Conservation (phyloP, 371 early-diverging fungal species). For the Batkoa obscura region DNA sequence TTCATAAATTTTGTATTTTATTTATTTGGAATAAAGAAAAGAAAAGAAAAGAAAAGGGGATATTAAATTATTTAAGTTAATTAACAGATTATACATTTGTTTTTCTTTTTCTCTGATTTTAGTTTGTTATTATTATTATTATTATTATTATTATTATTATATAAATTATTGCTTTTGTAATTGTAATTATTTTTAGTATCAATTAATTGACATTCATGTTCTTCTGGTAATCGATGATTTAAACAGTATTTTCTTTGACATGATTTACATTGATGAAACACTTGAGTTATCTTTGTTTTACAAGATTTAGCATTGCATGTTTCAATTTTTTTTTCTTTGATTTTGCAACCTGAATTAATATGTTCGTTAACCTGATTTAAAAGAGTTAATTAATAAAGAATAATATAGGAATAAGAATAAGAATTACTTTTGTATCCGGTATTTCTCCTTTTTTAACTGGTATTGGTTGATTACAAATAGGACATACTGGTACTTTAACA, state of each 20-base stretch:
- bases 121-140: not conserved
- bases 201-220: not conserved
- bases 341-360: not conserved
- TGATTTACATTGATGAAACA: not conserved
- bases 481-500: slow-evolving; percentile 2
- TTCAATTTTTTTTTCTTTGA: not conserved
- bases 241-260: not conserved
- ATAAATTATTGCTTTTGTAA: not conserved
- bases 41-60: too few relatives aligned
- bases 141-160: not conserved
- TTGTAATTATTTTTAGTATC: not conserved
- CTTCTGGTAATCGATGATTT: slow-evolving; percentile 1
- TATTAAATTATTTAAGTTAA: too few relatives aligned
- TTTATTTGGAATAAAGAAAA: too few relatives aligned
- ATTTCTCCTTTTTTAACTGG: not conserved
- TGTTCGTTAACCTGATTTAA: slow-evolving; percentile 2
- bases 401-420: not conserved
- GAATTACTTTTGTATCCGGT: not conserved
- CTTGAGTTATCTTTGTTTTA: not conserved
- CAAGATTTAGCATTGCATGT: not conserved
- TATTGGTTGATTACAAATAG: not conserved
- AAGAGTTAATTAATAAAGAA: not conserved
- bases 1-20: too few relatives aligned
- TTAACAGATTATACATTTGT: slow-evolving; percentile 5
- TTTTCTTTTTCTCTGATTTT: not conserved